These are phyloP conservation scores for Lipomyces lipofer DNA, from an alignment of 805 yeast species.

Conservation along the genomic window DNA sequence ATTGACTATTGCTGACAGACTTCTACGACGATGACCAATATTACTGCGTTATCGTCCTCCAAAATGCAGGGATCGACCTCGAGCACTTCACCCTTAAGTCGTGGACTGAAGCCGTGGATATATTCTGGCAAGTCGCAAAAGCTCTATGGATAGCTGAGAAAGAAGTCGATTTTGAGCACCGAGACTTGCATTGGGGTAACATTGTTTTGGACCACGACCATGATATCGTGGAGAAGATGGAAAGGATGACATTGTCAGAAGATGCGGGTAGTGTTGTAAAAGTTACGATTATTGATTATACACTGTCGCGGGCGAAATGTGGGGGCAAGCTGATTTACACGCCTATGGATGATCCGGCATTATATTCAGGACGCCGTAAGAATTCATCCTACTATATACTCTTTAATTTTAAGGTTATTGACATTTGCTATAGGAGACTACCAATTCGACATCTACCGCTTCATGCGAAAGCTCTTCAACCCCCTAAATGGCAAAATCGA, in stretches of 20 bases:
- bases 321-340: slow-evolving; percentile 46
- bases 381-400: too few species aligned
- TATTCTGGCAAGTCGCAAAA: slow-evolving; percentile 58
- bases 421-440: slow-evolving; percentile 49
- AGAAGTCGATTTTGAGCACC: slow-evolving; percentile 60
- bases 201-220: slow-evolving; percentile 45
- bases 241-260: slow-evolving; percentile 15
- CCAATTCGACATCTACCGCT: slow-evolving; percentile 60
- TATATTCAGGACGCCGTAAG: slow-evolving; percentile 52
- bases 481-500: slow-evolving; percentile 33
- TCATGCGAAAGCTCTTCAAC: slow-evolving; percentile 44
- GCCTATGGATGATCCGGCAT: slow-evolving; percentile 63
- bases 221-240: slow-evolving; percentile 19
- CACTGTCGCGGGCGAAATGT: slow-evolving; percentile 51
- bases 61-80: slow-evolving; percentile 45
- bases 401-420: not conserved
- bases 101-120: slow-evolving; percentile 43
- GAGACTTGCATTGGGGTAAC: slow-evolving; percentile 70
- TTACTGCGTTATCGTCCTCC: slow-evolving; percentile 40
- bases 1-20: slow-evolving; percentile 28
- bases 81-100: slow-evolving; percentile 46
- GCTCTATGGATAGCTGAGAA: slow-evolving; percentile 55
- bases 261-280: slow-evolving; percentile 31
- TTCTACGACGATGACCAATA: slow-evolving; percentile 40
- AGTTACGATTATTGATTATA: slow-evolving; percentile 59